Evolutionary conservation across 345 rosid species (phyloP), one percentile per base, ranked within the genome.

Genomic region (Excoecaria cochinchinensis): DNA sequence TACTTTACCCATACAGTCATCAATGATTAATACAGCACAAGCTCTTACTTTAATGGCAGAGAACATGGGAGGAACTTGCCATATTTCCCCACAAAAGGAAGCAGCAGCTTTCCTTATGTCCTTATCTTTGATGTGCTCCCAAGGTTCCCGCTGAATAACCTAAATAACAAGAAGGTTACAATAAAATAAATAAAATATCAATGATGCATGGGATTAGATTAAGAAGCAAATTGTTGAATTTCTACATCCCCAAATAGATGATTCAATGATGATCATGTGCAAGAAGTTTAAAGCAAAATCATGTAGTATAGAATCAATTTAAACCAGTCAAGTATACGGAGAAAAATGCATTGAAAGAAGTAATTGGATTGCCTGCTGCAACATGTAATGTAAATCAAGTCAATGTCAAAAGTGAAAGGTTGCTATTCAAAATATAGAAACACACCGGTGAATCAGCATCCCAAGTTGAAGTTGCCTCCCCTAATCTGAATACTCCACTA

Each of bases 51-150:
- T 95, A 75, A 95, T 90, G 25, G 99, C 99, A 62, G 99, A 95
- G 87, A 93, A 95, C 99, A 95, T 95, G 10, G 98, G 99, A 50
- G 99, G 99, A 82, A 95, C 99, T 90, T 95, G 99, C 97, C 97
- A 95, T 86, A 93, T 93, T 84, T 92, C 97, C 72, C 99, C 99
- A 77, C 80, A 72, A 84, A 95, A 91, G 63, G 98, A 90, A 73
- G 87, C 85, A 63, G 84, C 87, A 62, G 94, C 74, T 85, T 88
- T 95, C 82, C 88, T 90, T 51, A 93, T 84, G 80, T 91, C 92
- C 67, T 80, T 90, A 38, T 93, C 98, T 81, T 88, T 91, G 74
- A 95, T 87, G 81, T 95, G 98, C 78, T 95, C 99, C 98, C 98
- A 95, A 51, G 98, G 88, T 76, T 95, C 99, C 51, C 97, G 96